Evolutionary conservation across 2,329 filamentous ascomycete genomes (phyloP), one percentile per base, ranked within the genome.

Genomic region (Xylaria hypoxylon): DNA sequence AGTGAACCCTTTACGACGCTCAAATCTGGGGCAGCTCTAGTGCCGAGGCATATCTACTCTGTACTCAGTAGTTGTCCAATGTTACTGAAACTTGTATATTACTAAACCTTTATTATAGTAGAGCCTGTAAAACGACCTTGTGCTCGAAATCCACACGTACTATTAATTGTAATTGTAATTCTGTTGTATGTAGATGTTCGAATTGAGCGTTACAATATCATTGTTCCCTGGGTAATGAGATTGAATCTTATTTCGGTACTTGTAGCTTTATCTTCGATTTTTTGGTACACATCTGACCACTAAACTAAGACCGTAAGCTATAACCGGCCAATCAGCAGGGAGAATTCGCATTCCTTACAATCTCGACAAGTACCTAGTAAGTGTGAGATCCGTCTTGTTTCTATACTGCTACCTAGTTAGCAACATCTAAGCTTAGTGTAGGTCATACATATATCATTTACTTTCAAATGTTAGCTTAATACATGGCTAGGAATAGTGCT

Each of bases 251-350:
- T 33, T 8, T 4, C 6, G 26, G 11, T 15, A 50, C 47, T 50
- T 31, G 10, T 31, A 28, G 17, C 7, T 15, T 2, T 50, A 31
- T 31, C 47, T 47, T 47, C 44, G 5, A 24, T 26, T 26, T 4
- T 47, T 26, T 26, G 24, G 47, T 45, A n/a, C n/a, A n/a, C n/a
- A n/a, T n/a, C n/a, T n/a, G n/a, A n/a, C n/a, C n/a, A n/a, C n/a
- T n/a, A n/a, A n/a, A n/a, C n/a, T n/a, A n/a, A n/a, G n/a, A n/a
- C n/a, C n/a, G n/a, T 10, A 8, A 50, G 26, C 17, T 33, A 53
- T 31, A 19, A n/a, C 2, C 19, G 11, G 5, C 59, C 59, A 62
- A 62, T 62, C 42, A 48, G 22, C 31, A n/a, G 51, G 17, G 19
- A 62, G 13, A n/a, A 35, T 35, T 35, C 33, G 2, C 33, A 35